Base-by-base conservation (phyloP, 805 yeast species). In the Candida argentea region DNA sequence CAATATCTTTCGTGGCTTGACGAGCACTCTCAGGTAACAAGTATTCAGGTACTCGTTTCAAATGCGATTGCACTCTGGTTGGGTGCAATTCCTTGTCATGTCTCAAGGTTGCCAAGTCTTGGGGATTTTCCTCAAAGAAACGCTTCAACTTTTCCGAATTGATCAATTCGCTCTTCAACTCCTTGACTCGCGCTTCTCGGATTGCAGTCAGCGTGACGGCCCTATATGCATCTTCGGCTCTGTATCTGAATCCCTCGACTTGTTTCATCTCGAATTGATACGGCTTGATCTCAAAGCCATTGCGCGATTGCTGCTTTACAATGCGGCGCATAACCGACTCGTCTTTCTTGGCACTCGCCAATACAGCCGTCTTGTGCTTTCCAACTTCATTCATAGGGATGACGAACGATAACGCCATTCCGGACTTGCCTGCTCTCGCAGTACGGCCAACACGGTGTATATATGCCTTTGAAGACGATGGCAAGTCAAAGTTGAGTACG, bases 51-150 rank as follows among this genome's bases (percentile, higher is more conserved):
- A 91, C 89, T 51, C 94, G 72, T 51, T 84, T 87, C 59, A 91
- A 65, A 47, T 91, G 95, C 18, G 72, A 60, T 51, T 87, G 95
- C 5, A 76, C 70, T 52, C 94, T 73, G 1, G 87, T 64, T 6
- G 89, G 76, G 46, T 87, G 94, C 33, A 84, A 52, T 39, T 82
- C 94, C 44, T 78, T 82, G 50, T 91, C 98, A 48, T 91, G 98
- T 49, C 95, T 79, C 49, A 91, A 70, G 29, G 81, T 74, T 13
- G 75, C 74, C 44, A 91, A 67, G 56, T 91, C 98, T 48, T 84
- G 93, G 5, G 98, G 98, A 49, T 91, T 91, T 48, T 91, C 97
- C 53, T 89, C 95, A 50, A 91, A 91, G 57, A 85, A 94, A 48
- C 95, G 71, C 56, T 86, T 85, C 50, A 91, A 69, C 49, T 84